Evolutionary conservation across 2,329 filamentous ascomycete genomes (phyloP), one percentile per base, ranked within the genome.

Genomic region (Pezicula rhizophila): DNA sequence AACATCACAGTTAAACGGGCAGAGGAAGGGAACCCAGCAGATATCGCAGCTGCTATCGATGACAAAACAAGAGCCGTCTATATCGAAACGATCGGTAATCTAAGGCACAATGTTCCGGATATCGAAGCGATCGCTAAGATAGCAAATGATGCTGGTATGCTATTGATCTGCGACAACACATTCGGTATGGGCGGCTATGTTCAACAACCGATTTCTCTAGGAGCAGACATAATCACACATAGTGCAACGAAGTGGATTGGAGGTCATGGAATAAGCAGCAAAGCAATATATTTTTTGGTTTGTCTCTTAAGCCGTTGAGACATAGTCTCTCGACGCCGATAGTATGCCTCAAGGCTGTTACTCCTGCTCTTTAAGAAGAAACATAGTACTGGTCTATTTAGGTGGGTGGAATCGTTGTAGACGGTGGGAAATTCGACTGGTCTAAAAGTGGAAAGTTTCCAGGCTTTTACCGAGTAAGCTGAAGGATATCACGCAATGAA

Each of bases 361-460:
- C 23, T 23, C 23, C 23, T 23, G 6, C 23, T 7, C 23, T 1
- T 23, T 23, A 5, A 7, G 6, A 23, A 23, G 6, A 23, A 23
- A 7, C 3, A 23, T 23, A 23, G 23, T 4, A 23, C 23, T 23
- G 6, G 6, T 23, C 6, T 23, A 23, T 23, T 23, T 23, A 23
- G 5, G 79, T 85, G 53, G 82, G 73, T 28, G 82, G 82, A 47
- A 71, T 85, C 12, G 74, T 85, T 8, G 69, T 85, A 46, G 82
- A 85, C 64, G 74, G 76, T 48, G 82, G 82, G 46, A 84, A 82
- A 56, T 86, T 85, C 59, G 78, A 85, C 67, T 86, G 82, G 82
- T 80, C 78, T 37, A 80, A 79, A 61, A 67, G 84, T 55, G 78
- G 70, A 18, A 76, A 82, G n/a, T 87, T 87, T 68, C 84, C 84